Evolutionary conservation across 371 early-diverging fungal genomes (phyloP), one percentile per base, ranked within the genome.

Genomic region (Fennellomyces sp.): DNA sequence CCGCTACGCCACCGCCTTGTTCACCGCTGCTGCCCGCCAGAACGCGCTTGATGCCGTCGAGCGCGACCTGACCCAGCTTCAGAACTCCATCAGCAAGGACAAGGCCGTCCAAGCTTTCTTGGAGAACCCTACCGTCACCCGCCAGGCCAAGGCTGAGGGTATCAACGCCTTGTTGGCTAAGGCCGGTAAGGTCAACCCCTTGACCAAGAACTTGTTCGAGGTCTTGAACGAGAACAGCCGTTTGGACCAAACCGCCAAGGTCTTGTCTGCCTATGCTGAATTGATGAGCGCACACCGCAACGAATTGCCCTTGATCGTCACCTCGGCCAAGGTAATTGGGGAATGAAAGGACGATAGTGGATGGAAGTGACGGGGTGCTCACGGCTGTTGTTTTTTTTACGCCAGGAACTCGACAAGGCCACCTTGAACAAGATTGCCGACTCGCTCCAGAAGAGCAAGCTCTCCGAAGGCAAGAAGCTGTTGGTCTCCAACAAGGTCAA

Each of bases 1-100:
- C 68, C 93, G 96, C 69, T 98, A 98, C 72, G 97, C 98, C 58
- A 95, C 97, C 23, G 97, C 98, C 35, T 87, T 98, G 59, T 98
- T 89, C 88, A 85, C 93, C 54, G 98, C 98, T 47, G 97, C 97
- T 26, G 84, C 88, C 66, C 92, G 93, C 72, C 84, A 88, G 81
- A 88, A 91, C 70, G 74, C 73, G 19, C 88, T 97, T 64, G 87
- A 92, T 13, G 75, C 87, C 25, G 96, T 98, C 52, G 97, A 98
- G 70, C 65, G 78, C 57, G 98, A 97, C 56, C 82, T 98, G 61
- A 83, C 78, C 68, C 70, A 81, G 56, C 77, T 98, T 67, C 73
- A 82, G 62, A 55, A 71, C 41, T 68, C 82, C 59, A 78, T 97
- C 61, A 69, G 75, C 64, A 93, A 91, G 86, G 91, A 95, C 76